Evolutionary conservation across 371 early-diverging fungal genomes (phyloP), one percentile per base, ranked within the genome.

Genomic region (Smittium culicis): DNA sequence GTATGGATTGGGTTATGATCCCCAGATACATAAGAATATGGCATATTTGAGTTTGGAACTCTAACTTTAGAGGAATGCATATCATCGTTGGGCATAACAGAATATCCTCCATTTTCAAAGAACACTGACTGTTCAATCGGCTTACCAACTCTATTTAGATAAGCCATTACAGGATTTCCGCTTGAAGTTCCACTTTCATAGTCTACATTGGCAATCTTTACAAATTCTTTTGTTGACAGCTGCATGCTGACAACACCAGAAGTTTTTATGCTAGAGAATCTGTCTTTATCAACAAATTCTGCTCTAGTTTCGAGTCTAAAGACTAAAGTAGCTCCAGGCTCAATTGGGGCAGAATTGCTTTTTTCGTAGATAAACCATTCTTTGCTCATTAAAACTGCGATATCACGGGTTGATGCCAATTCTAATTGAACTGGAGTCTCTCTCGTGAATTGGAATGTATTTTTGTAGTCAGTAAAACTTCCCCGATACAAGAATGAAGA

Each of bases 1-100:
- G 90, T 91, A 82, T 96, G 96, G 71, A 96, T 96, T 32, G 96
- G 96, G 79, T 96, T 96, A 81, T 83, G 86, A 75, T 96, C 96
- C 66, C 88, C 89, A 32, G 94, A 93, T 33, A 89, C 86, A 67
- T 83, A 80, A 63, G 95, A 90, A 80, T 96, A 96, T 66, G 87
- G 85, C 62, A 83, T 83, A 81, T 96, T 94, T 60, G 73, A 68
- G 2, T 72, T 70, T 64, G 89, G 86, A 58, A 92, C 82, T 68
- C 84, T 82, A 32, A 91, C 89, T 56, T 85, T 86, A 16, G 93
- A 89, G 64, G 88, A 87, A 80, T 88, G 90, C 34, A 87, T 85
- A 69, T 85, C 83, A 61, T 88, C 85, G 56, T 85, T 83, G 55
- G 94, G 91, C 83, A 92, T 87, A 68, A 94, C 86, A 58, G 92